Base-by-base conservation (phyloP, 768 basidiomycete species). In the Lentinula sp. region DNA sequence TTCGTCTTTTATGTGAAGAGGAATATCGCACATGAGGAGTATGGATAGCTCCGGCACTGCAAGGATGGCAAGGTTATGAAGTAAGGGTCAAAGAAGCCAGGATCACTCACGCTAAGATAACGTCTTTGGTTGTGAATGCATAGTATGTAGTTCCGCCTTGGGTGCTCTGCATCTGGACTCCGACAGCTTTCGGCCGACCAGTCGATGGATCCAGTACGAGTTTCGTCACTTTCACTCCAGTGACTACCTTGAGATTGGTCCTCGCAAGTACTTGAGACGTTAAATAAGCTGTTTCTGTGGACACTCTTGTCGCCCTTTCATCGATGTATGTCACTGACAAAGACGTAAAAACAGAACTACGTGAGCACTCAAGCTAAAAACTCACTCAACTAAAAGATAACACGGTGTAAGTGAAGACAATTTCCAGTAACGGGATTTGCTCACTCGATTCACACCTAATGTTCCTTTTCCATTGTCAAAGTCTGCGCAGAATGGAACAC, bases 321-420 rank as follows among this genome's bases (percentile, higher is more conserved):
- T 85, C 78, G 50, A 88, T 79, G 65, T 84, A 89, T 0, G 86
- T 88, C 83, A 88, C 87, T 89, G 62, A 35, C 8, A 31, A 2
- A n/a, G 2, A 59, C 28, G 11, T 60, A 32, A 31, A 28, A 9
- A 21, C 31, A 40, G n/a, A 16, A 39, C 13, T 28, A 2, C 28
- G 16, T 8, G 40, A 13, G 31, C 16, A 46, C 9, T 3, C 1
- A 13, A 28, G 43, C 42, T 1, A 57, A n/a, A 11, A 0, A 50
- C 58, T 40, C 28, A 54, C 49, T 51, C 16, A 61, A 54, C 51
- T 43, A 13, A 8, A 2, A 43, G 15, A 8, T 40, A 1, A 11
- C 3, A 23, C 23, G 10, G 21, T 21, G 13, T 61, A 21, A 61
- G 37, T 37, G 18, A 28, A 4, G 37, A n/a, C 23, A 48, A 16